These are phyloP conservation scores for Magnusiomyces magnusii DNA, from an alignment of 1,139 yeast species.

Conservation along the genomic window DNA sequence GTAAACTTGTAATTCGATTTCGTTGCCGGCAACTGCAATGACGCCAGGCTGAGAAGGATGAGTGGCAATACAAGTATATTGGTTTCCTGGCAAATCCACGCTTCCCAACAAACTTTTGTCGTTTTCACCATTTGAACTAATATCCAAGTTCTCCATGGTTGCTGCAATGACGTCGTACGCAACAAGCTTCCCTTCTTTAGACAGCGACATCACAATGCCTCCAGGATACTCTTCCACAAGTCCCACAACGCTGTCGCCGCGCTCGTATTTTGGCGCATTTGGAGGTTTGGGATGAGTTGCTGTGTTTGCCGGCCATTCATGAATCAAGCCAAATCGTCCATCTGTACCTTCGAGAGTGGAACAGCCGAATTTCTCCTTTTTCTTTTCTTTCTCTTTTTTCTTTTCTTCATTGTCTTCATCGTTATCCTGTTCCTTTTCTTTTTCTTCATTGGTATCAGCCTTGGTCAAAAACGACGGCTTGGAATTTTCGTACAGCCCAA, in stretches of 20 bases:
- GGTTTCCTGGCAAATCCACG: neutral
- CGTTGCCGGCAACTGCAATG: slow-evolving; percentile 40
- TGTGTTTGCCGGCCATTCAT: slow-evolving; percentile 7
- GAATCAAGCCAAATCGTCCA: slow-evolving; percentile 1
- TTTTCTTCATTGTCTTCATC: neutral
- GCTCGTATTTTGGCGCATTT: slow-evolving; percentile 12
- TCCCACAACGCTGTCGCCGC: slow-evolving; percentile 27
- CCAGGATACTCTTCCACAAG: slow-evolving; percentile 18
- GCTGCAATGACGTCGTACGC: slow-evolving; percentile 19
- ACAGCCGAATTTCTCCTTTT: neutral
- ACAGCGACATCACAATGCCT: slow-evolving; percentile 18
- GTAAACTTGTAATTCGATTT: slow-evolving; percentile 37
- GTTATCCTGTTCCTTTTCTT: neutral
- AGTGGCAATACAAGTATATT: slow-evolving; percentile 6
- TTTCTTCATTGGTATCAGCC: neutral
- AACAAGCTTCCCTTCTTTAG: slow-evolving; percentile 23
- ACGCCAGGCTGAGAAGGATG: slow-evolving; percentile 14
- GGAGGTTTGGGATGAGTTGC: slow-evolving; percentile 4
- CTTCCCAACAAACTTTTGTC: slow-evolving; percentile 1
- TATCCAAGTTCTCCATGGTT: neutral
- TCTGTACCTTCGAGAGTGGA: neutral
- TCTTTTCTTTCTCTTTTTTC: neutral
- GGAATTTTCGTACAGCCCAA: slow-evolving; percentile 11
- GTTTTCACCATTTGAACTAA: too few relatives aligned
- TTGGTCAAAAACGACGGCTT: too few relatives aligned